These are phyloP conservation scores for Penicillium longicatenatum DNA, from an alignment of 495 filamentous ascomycete species.

Conservation along the genomic window DNA sequence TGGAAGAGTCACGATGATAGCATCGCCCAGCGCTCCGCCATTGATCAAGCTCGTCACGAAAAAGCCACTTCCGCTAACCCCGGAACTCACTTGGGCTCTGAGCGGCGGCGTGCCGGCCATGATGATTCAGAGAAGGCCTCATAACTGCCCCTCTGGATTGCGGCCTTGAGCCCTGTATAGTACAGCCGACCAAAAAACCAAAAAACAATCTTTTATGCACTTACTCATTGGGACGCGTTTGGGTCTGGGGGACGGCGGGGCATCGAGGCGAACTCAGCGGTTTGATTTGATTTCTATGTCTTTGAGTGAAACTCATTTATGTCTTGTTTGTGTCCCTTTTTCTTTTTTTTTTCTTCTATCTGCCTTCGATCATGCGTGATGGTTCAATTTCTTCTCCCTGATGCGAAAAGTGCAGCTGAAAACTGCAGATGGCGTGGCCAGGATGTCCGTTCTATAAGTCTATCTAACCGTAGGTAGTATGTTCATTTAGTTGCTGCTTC, in stretches of 20 bases:
- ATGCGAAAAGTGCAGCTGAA: conserved; percentile 17
- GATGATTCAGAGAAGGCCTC: conserved; percentile 52
- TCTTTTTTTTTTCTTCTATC: conserved; percentile 14
- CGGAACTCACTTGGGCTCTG: conserved; percentile 38
- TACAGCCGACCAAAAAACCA: conserved; percentile 39
- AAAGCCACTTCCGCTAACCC: conserved; percentile 48
- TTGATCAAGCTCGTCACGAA: conserved; percentile 80
- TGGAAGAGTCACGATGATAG: conserved; percentile 91
- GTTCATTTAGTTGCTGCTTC: conserved; percentile 11
- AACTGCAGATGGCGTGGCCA: conserved; percentile 16
- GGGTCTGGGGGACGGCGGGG: conserved; percentile 40
- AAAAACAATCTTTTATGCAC: conserved; percentile 36
- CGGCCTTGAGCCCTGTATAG: conserved; percentile 49
- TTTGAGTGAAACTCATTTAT: conserved; percentile 24
- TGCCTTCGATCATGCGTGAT: conserved; percentile 28
- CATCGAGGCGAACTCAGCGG: conserved; percentile 49
- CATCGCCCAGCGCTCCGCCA: conserved; percentile 77
- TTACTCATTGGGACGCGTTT: conserved; percentile 47
- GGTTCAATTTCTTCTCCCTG: conserved; percentile 20
- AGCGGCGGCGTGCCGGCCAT: conserved; percentile 48
- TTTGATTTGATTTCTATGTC: conserved; percentile 37
- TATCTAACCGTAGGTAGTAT: conserved; percentile 7
- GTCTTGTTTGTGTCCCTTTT: conserved; percentile 21
- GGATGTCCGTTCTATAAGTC: conserved; percentile 14
- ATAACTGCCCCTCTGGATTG: conserved; percentile 26